Evolutionary conservation across 1,284 basidiomycete genomes (phyloP), one percentile per base, ranked within the genome.

Genomic region (Boletus sp.): DNA sequence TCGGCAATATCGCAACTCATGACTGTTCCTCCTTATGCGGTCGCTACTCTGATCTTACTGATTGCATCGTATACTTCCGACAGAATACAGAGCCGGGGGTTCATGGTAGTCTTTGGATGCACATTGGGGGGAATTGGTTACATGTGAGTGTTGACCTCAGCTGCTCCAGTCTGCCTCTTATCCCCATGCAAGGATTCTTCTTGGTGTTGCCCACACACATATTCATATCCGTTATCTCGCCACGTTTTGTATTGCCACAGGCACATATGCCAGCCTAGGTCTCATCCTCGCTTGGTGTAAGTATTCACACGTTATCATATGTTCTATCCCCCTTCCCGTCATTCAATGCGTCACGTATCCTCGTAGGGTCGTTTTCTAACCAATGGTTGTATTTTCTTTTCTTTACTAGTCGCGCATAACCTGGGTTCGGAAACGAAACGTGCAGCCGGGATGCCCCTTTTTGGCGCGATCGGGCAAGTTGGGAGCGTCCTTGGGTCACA

Each of bases 1-100:
- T 73, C 79, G 55, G 85, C 84, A 0, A 68, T 78, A 23, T 86
- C 88, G 0, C 89, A 91, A 64, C 71, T 91, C 7, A 77, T 91
- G 66, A 90, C 93, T 0, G 91, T 95, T 10, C 93, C 93, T 5
- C 92, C 93, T 21, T 94, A 94, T 67, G 90, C 86, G 4, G 85
- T 88, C 16, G 86, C 91, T 0, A 83, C 90, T 7, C 77, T 87
- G 6, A 80, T 91, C 51, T 81, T 95, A 68, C 76, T 87, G n/a
- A 63, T 80, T 6, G 79, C 88, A 54, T 88, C 87, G 2, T 86
- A 83, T 63, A 75, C 78, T 25, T 94, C 93, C 8, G 94, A 96
- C 74, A 79, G 83, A 55, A 69, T 85, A 10, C 91, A 93, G 73
- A 85, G 77, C 55, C 84, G 93, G 60, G 94, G 93, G 2, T 64